phyloP scores from a whole-genome alignment of 1,284 basidiomycete genomes.

The Xerocomus amazonicus region DNA sequence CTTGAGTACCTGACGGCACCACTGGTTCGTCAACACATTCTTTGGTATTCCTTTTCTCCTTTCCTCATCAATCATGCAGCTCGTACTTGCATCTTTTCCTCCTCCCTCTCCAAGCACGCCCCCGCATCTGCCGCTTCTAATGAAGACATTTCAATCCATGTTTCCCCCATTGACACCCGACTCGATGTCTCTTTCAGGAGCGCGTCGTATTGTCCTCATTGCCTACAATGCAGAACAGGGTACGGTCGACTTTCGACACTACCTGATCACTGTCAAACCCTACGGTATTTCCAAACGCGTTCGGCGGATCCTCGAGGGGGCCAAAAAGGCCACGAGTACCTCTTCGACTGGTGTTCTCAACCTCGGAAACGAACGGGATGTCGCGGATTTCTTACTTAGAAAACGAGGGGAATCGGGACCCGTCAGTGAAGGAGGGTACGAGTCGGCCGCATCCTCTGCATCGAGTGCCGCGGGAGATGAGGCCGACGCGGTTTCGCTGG shows the following conservation, averaged over 20 bases:
- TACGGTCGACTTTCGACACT: conserved; percentile 93
- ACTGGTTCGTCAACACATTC: conserved; percentile 50
- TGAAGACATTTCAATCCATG: conserved; percentile 86
- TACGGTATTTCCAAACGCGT: conserved; percentile 92
- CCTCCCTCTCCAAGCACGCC: conserved; percentile 66
- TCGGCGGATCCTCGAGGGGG: conserved; percentile 81
- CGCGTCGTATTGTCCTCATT: conserved; percentile 89
- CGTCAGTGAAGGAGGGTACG: conserved; percentile 72
- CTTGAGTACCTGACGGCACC: conserved; percentile 86
- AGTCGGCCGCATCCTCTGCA: conserved; percentile 70
- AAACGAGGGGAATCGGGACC: conserved; percentile 63
- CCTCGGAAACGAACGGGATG: conserved; percentile 86
- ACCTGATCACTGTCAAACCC: conserved; percentile 91
- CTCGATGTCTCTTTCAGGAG: conserved; percentile 73
- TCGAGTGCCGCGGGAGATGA: conserved; percentile 85
- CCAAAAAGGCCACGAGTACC: conserved; percentile 39
- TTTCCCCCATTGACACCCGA: conserved; percentile 85
- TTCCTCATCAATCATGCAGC: conserved; percentile 37
- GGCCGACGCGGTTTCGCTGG: conserved; percentile 76
- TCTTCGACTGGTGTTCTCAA: conserved; percentile 58
- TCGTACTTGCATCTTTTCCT: conserved; percentile 75
- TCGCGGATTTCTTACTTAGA: conserved; percentile 91
- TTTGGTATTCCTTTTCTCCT: background rate
- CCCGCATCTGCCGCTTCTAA: conserved; percentile 67
- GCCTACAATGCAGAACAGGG: conserved; percentile 86